Evolutionary conservation across 805 yeast genomes (phyloP).

Genomic region (Zygoascus tannicola): DNA sequence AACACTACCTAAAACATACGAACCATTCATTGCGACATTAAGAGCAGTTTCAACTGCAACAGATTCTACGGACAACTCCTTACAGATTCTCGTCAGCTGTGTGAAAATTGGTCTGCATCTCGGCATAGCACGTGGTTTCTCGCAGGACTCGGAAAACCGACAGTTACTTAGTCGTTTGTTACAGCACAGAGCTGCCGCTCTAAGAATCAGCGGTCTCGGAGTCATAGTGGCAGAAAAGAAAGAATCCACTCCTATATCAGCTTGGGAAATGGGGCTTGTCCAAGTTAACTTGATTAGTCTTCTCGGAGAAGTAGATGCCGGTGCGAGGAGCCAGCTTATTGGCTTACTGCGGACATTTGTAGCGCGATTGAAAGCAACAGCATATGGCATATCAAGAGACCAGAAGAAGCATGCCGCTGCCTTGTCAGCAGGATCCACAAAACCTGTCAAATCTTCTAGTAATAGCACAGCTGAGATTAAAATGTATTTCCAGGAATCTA

Average conservation of each 20-base stretch:
- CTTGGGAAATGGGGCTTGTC: constrained; percentile 37
- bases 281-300: constrained; percentile 38
- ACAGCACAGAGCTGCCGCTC: constrained; percentile 34
- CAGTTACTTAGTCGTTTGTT: constrained; percentile 33
- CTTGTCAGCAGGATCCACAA: constrained; percentile 1
- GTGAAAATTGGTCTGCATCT: constrained; percentile 57
- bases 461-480: constrained; percentile 22
- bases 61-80: constrained; percentile 19
- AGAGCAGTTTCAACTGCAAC: not conserved
- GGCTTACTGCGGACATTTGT: constrained; percentile 56
- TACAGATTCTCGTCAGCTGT: constrained; percentile 42
- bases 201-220: constrained; percentile 49
- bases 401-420: constrained; percentile 31
- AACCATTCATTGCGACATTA: constrained; percentile 30
- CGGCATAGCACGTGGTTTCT: constrained; percentile 31
- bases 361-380: constrained; percentile 57
- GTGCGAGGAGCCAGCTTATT: constrained; percentile 54
- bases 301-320: constrained; percentile 58
- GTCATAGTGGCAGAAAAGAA: constrained; percentile 53
- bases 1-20: constrained; percentile 37
- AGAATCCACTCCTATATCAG: constrained; percentile 47
- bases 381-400: constrained; percentile 51
- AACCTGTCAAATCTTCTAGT: constrained; percentile 1
- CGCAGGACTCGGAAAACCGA: constrained; percentile 41
- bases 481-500: constrained; percentile 35